Evolutionary conservation across 148 eudicot species (phyloP).

Genomic region (Vaccinium corymbosum): DNA sequence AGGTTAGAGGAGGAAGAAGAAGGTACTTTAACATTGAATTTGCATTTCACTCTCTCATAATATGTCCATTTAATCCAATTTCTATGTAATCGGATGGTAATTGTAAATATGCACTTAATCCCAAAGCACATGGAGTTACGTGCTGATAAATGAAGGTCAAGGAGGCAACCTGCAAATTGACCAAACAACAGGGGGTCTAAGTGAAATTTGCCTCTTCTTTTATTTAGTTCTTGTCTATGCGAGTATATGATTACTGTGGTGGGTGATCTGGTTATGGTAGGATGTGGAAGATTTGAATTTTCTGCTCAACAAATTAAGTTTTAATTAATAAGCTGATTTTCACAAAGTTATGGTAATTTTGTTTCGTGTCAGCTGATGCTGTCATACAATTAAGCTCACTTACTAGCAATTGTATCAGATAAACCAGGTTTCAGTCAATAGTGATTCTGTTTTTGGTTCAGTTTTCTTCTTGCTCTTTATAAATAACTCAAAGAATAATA

Average conservation of each 20-base stretch:
- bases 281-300: not conserved
- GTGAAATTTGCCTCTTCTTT: not conserved
- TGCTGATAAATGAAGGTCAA: not conserved
- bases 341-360: not conserved
- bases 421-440: not conserved
- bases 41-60: not conserved
- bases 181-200: not conserved
- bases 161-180: not conserved
- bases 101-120: not conserved
- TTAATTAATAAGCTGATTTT: not conserved
- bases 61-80: not conserved
- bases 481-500: not conserved
- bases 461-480: not conserved
- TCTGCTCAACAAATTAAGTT: not conserved
- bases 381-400: not conserved
- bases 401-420: not conserved
- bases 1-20: not conserved
- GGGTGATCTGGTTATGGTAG: conserved; percentile 7
- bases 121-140: not conserved
- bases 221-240: not conserved
- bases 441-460: not conserved
- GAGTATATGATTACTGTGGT: not conserved
- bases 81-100: not conserved
- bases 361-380: not conserved
- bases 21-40: not conserved